phyloP scores from a whole-genome alignment of 75 land plant species.

The Picea glauca region DNA sequence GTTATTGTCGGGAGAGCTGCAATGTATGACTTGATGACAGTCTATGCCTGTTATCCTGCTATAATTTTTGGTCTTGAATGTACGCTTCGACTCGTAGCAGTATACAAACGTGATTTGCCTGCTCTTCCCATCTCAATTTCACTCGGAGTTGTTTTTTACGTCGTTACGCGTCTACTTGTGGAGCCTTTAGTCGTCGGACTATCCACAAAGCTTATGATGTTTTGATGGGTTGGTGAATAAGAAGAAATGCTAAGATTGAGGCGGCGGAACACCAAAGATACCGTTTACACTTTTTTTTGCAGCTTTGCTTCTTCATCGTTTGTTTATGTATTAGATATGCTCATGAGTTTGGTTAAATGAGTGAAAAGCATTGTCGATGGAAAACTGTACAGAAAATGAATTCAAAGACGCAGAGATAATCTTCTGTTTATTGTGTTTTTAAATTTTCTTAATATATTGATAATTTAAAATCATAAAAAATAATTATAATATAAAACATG shows the following conservation, averaged over 20 bases:
- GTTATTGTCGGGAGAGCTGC: constrained; percentile 88
- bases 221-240: constrained; percentile 19
- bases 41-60: constrained; percentile 83
- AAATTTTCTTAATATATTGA: no score
- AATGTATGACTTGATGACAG: constrained; percentile 85
- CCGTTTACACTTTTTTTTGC: no score
- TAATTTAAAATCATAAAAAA: no score
- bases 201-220: constrained; percentile 61
- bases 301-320: no score
- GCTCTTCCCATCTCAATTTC: constrained; percentile 79
- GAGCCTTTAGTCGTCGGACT: constrained; percentile 80
- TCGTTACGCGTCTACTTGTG: constrained; percentile 67
- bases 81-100: constrained; percentile 64
- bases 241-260: not conserved
- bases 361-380: no score
- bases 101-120: constrained; percentile 63
- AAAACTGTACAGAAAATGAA: no score
- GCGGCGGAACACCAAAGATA: no score
- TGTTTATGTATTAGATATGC: no score
- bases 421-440: no score
- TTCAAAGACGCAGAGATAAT: no score
- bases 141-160: constrained; percentile 69
- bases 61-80: constrained; percentile 79
- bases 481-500: no score
- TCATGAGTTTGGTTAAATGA: no score